phyloP scores from a whole-genome alignment of 208 protist species.

The Crithidia mellificae region DNA sequence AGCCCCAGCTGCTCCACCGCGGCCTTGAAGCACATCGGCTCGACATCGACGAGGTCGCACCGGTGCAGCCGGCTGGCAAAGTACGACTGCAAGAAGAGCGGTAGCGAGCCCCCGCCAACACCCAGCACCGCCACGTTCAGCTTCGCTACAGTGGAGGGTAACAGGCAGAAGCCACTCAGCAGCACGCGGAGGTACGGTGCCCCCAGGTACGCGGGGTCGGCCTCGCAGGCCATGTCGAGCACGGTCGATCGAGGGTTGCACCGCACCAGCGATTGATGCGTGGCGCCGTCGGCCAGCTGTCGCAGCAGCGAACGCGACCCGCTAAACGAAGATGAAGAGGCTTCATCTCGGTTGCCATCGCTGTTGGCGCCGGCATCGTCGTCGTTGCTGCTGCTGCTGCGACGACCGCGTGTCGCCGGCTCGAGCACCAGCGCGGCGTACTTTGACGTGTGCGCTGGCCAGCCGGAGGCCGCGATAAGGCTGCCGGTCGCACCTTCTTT shows the following conservation, averaged over 20 bases:
- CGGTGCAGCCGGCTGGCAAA: slow-evolving; percentile 50
- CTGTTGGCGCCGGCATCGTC: no score
- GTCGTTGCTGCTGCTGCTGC: not conserved
- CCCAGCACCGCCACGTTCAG: slow-evolving; percentile 77
- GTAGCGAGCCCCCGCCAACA: slow-evolving; percentile 77
- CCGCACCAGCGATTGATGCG: slow-evolving; percentile 79
- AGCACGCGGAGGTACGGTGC: slow-evolving; percentile 85
- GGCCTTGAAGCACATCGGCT: slow-evolving; percentile 70
- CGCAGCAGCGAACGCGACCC: slow-evolving; percentile 38
- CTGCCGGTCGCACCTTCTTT: not conserved
- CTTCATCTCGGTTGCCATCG: no score
- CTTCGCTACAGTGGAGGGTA: slow-evolving; percentile 46
- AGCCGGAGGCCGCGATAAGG: slow-evolving; percentile 34
- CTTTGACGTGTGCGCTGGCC: slow-evolving; percentile 67
- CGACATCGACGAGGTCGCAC: slow-evolving; percentile 82
- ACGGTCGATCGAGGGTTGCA: slow-evolving; percentile 59
- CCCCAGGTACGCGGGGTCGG: slow-evolving; percentile 62
- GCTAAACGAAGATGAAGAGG: not conserved
- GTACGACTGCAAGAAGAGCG: slow-evolving; percentile 74
- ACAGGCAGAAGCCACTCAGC: slow-evolving; percentile 65
- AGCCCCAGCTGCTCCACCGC: slow-evolving; percentile 78
- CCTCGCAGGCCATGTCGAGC: slow-evolving; percentile 58
- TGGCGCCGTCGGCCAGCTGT: slow-evolving; percentile 56
- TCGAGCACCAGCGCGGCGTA: slow-evolving; percentile 74
- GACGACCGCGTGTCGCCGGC: slow-evolving; percentile 32